Percentiles rank a stretch among this genome's conserved stretches.
phyloP scores from a whole-genome alignment of 768 basidiomycete species.

The Tulasnella sp. region DNA sequence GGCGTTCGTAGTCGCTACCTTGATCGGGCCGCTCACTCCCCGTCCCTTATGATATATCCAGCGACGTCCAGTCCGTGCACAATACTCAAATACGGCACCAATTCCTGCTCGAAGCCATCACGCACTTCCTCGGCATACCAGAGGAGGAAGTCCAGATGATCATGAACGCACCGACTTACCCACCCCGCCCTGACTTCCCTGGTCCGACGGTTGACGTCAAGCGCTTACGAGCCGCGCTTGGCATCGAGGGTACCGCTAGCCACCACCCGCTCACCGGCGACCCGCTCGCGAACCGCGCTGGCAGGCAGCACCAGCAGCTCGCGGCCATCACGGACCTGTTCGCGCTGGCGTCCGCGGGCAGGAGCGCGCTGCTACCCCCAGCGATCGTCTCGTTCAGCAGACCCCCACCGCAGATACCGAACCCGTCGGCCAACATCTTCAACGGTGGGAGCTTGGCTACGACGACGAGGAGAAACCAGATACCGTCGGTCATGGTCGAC shows the following conservation, averaged over 20 bases:
- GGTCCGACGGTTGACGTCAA: constrained; percentile 3
- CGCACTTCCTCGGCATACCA: constrained; percentile 13
- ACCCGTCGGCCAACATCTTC: not conserved
- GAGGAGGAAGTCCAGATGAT: constrained; percentile 1
- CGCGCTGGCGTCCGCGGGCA: not conserved
- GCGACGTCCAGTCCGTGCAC: constrained; percentile 78
- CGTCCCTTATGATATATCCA: constrained; percentile 34
- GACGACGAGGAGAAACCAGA: not conserved
- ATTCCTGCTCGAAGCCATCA: not conserved
- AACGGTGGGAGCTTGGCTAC: not conserved
- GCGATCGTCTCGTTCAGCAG: not conserved
- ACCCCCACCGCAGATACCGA: not conserved
- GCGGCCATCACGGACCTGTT: not conserved
- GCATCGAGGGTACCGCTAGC: not conserved
- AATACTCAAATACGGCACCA: constrained; percentile 54
- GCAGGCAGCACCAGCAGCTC: not conserved
- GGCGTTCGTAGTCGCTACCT: not conserved
- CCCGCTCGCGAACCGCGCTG: too few relatives aligned
- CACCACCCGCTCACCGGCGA: too few relatives aligned
- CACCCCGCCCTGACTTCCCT: not conserved
- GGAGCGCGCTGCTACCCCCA: not conserved
- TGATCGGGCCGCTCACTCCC: not conserved
- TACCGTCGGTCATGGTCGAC: constrained; percentile 7
- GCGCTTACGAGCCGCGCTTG: not conserved
- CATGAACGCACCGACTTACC: constrained; percentile 5